Evolutionary conservation across 139 green algal genomes (phyloP).

Genomic region (Volvox reticuliferus): DNA sequence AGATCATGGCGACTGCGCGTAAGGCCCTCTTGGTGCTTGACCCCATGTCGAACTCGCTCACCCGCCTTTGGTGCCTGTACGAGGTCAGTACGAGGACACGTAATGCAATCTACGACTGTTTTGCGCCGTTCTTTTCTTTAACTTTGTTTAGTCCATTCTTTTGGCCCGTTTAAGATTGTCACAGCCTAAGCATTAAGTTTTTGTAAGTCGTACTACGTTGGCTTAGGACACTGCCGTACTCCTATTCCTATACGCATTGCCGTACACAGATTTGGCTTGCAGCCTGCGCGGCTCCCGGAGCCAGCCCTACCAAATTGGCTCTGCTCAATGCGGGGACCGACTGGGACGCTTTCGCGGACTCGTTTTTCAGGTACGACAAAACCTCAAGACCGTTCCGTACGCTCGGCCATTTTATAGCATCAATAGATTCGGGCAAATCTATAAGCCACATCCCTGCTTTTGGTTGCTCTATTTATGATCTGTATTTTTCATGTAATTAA

Average conservation of each 20-base stretch:
- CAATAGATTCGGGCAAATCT: too few relatives aligned
- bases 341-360: not conserved
- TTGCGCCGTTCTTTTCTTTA: too few relatives aligned
- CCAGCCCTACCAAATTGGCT: not conserved
- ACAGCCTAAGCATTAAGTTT: too few relatives aligned
- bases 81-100: not conserved
- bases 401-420: too few relatives aligned
- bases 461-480: too few relatives aligned
- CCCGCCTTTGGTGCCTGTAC: constrained; percentile 26
- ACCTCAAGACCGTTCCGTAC: too few relatives aligned
- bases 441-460: too few relatives aligned
- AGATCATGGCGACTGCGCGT: not conserved
- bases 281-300: not conserved
- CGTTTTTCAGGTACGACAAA: constrained; percentile 16
- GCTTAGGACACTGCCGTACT: not conserved
- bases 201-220: not conserved
- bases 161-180: too few relatives aligned
- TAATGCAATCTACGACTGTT: too few relatives aligned
- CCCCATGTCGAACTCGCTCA: not conserved
- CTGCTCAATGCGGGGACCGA: constrained; percentile 20
- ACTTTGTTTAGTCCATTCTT: too few relatives aligned
- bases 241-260: not conserved
- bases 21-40: constrained; percentile 30
- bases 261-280: constrained; percentile 10
- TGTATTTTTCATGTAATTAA: too few relatives aligned